Percentiles rank a stretch among this genome's conserved stretches.
Conservation (phyloP, 106 monocot species). For the Dioscorea dumetorum region DNA sequence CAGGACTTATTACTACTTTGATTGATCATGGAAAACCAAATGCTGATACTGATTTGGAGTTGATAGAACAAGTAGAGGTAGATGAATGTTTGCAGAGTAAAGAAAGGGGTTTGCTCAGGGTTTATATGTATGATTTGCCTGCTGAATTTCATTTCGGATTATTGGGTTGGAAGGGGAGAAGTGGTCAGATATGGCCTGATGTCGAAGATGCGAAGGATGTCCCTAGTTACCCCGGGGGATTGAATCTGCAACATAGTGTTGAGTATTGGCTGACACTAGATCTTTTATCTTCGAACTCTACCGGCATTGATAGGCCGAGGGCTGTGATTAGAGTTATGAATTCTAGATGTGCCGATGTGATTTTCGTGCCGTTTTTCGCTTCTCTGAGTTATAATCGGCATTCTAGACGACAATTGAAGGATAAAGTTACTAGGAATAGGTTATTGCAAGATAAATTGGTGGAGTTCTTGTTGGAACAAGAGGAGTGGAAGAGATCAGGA, state of each 20-base stretch:
- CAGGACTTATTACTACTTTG: background rate
- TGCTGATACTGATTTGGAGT: background rate
- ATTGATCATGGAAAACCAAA: background rate
- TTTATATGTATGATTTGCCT: conserved; percentile 69
- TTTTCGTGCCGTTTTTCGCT: conserved; percentile 96
- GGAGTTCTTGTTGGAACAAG: conserved; percentile 33
- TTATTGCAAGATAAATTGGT: conserved; percentile 61
- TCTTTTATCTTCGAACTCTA: conserved; percentile 45
- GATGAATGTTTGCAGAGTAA: conserved; percentile 7
- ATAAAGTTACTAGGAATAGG: conserved; percentile 34
- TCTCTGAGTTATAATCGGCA: conserved; percentile 82
- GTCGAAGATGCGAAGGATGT: conserved; percentile 17
- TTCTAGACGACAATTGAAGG: conserved; percentile 50
- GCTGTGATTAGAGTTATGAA: conserved; percentile 47
- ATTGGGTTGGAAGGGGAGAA: conserved; percentile 35
- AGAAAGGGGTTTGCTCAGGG: conserved; percentile 26
- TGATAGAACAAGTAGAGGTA: background rate
- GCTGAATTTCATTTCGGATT: conserved; percentile 59
- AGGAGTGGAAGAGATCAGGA: conserved; percentile 58
- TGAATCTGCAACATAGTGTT: conserved; percentile 85
- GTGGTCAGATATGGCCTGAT: conserved; percentile 42
- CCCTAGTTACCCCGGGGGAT: conserved; percentile 73
- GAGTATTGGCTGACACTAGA: conserved; percentile 95
- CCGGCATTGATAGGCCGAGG: conserved; percentile 30
- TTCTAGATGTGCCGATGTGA: conserved; percentile 53